Evolutionary conservation across 257 asterid genomes (phyloP).

Genomic region (Voacanga thouarsii): DNA sequence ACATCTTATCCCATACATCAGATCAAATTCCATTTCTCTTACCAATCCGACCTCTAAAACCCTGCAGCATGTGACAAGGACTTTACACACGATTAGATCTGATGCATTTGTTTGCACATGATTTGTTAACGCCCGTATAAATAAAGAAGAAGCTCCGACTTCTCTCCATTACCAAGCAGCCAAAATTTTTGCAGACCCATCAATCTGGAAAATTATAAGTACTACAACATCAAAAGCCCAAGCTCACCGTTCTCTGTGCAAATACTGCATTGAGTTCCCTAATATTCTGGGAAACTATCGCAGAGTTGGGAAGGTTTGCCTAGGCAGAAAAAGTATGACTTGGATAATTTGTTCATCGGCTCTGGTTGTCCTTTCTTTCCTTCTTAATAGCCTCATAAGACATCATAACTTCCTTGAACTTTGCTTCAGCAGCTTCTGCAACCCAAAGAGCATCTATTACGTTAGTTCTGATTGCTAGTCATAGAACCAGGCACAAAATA

Average conservation of each 20-base stretch:
- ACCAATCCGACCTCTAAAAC: neutral
- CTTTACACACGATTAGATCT: neutral
- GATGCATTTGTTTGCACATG: neutral
- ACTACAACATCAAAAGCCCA: neutral
- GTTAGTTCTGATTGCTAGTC: neutral
- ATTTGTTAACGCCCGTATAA: neutral
- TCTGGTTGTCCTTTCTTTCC: constrained; percentile 54
- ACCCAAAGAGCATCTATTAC: neutral
- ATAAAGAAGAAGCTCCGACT: neutral
- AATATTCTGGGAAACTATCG: neutral
- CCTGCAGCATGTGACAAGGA: neutral
- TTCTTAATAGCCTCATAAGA: constrained; percentile 49
- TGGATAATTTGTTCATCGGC: neutral
- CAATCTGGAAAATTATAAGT: neutral
- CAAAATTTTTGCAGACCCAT: neutral
- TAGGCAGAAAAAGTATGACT: neutral
- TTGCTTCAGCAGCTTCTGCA: constrained; percentile 78
- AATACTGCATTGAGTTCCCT: neutral
- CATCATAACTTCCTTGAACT: constrained; percentile 73
- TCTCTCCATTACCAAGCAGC: neutral
- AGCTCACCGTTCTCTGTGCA: neutral
- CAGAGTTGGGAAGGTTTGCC: neutral
- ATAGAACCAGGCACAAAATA: neutral
- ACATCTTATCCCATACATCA: neutral
- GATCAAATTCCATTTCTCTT: neutral